A percentile compares a stretch with the other conserved stretches of the same genome.
These are phyloP conservation scores for Phytopythium vexans DNA, from an alignment of 352 stramenopile genomes.

Conservation along the genomic window DNA sequence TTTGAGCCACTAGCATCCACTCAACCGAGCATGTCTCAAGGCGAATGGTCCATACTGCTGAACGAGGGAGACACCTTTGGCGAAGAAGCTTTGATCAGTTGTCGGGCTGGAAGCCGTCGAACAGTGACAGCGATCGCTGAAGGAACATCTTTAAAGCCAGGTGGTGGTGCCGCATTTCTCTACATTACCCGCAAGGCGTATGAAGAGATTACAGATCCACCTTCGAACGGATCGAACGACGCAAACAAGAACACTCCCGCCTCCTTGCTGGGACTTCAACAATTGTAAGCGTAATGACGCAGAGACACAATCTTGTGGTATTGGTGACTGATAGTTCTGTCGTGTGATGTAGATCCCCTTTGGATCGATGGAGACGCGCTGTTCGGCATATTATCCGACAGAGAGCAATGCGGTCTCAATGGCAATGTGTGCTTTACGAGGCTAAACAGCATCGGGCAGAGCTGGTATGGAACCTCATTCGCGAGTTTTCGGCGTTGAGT, in stretches of 20 bases:
- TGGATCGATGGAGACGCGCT: slow-evolving; percentile 15
- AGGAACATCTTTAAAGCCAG: not conserved
- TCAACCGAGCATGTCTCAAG: too few relatives aligned
- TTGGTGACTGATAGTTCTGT: not conserved
- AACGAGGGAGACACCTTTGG: slow-evolving; percentile 40
- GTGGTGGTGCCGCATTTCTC: slow-evolving; percentile 11
- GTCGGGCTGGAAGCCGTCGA: slow-evolving; percentile 10
- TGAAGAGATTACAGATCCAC: slow-evolving; percentile 1
- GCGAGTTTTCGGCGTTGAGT: slow-evolving; percentile 24
- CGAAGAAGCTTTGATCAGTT: slow-evolving; percentile 25
- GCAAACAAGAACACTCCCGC: too few relatives aligned
- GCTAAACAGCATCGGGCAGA: slow-evolving; percentile 30
- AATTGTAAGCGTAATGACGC: not conserved
- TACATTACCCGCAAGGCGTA: slow-evolving; percentile 20
- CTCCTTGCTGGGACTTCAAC: slow-evolving; percentile 4
- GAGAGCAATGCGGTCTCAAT: slow-evolving; percentile 26
- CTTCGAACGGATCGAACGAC: too few relatives aligned
- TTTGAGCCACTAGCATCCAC: too few relatives aligned
- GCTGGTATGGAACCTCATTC: slow-evolving; percentile 32
- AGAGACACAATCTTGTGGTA: not conserved
- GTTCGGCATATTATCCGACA: slow-evolving; percentile 37
- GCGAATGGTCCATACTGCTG: slow-evolving; percentile 19
- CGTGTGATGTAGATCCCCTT: slow-evolving; percentile 1
- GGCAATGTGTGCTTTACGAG: slow-evolving; percentile 25
- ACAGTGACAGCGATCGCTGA: slow-evolving; percentile 19